Percentiles rank a stretch among this genome's conserved stretches.
These are phyloP conservation scores for Mallotus repandus DNA, from an alignment of 441 rosid genomes.

Conservation along the genomic window DNA sequence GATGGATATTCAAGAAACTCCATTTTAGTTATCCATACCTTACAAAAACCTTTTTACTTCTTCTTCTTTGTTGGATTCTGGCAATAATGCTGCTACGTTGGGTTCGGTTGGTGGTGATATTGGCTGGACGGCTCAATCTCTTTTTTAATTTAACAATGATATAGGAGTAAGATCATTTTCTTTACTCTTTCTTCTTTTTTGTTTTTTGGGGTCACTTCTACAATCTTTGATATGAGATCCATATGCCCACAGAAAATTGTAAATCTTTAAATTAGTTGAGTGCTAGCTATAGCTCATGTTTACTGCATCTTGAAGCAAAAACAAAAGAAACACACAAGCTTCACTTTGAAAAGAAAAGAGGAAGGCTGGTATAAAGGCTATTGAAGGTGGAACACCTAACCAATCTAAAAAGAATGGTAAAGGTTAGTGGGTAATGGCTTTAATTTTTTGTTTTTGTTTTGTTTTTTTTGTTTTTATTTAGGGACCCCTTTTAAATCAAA, in stretches of 20 bases:
- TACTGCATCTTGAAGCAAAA: background rate
- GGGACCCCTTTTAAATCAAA: background rate
- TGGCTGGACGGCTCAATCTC: slow-evolving; percentile 90
- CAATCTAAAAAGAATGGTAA: background rate
- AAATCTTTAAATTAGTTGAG: too few relatives aligned
- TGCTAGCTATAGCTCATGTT: too few relatives aligned
- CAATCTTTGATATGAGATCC: too few relatives aligned
- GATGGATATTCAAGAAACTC: slow-evolving; percentile 11
- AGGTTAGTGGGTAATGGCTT: background rate
- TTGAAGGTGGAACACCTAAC: background rate
- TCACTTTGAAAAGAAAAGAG: background rate
- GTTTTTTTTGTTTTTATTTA: too few relatives aligned
- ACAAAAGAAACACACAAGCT: background rate
- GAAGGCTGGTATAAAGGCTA: background rate
- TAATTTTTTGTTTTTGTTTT: background rate
- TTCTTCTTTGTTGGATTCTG: slow-evolving; percentile 5
- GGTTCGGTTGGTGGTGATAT: slow-evolving; percentile 51
- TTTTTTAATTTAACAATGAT: slow-evolving; percentile 24
- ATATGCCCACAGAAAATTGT: too few relatives aligned
- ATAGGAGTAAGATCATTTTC: background rate
- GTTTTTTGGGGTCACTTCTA: too few relatives aligned
- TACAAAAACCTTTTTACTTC: slow-evolving; percentile 20
- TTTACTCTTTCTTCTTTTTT: too few relatives aligned
- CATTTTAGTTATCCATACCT: slow-evolving; percentile 26
- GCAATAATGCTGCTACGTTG: background rate